phyloP scores from a whole-genome alignment of 2,329 filamentous ascomycete species.

The Hortaea sp. region DNA sequence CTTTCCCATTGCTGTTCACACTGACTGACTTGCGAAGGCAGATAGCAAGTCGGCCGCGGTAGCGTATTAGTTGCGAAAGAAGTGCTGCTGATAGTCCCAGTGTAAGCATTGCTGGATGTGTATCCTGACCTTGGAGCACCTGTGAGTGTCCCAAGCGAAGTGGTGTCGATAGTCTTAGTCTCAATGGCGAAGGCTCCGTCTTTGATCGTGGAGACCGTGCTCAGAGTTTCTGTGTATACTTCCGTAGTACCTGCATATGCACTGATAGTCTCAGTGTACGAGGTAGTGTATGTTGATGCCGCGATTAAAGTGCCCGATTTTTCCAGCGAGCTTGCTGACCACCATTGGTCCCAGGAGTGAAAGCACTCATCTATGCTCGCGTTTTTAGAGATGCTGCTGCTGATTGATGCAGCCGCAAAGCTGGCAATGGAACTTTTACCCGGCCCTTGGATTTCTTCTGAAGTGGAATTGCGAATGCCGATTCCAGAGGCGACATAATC shows the following conservation, averaged over 20 bases:
- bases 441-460: too few relatives aligned
- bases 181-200: not conserved
- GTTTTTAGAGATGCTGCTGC: not conserved
- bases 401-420: not conserved
- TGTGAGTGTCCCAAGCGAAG: not conserved
- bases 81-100: not conserved
- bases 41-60: conserved; percentile 5
- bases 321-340: not conserved
- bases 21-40: conserved; percentile 5
- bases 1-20: conserved; percentile 6
- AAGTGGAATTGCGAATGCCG: too few relatives aligned
- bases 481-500: too few relatives aligned
- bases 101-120: not conserved
- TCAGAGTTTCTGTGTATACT: not conserved
- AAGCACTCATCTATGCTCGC: not conserved
- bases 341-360: not conserved
- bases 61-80: not conserved
- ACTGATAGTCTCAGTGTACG: not conserved
- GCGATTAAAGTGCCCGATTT: not conserved
- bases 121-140: not conserved
- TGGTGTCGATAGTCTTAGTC: not conserved
- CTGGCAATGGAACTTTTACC: too few relatives aligned
- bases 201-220: not conserved
- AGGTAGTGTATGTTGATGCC: not conserved
- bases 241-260: not conserved